Percentiles rank a stretch among this genome's conserved stretches.
These are phyloP conservation scores for Austroboletus eburneus DNA, from an alignment of 768 basidiomycete genomes.

Conservation along the genomic window DNA sequence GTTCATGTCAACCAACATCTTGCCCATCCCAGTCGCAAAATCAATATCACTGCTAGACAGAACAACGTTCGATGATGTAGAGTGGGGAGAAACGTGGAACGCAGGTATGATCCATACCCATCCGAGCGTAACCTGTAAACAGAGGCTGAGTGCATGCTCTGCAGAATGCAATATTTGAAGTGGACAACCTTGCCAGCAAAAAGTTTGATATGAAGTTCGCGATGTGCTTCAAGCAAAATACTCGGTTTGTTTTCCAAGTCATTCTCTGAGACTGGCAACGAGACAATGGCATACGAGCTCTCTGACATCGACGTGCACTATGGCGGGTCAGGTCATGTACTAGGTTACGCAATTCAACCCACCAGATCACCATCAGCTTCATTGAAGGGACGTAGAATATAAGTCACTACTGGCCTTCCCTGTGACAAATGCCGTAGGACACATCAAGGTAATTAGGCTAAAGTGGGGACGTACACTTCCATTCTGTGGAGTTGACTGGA, in stretches of 20 bases:
- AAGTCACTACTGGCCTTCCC: conserved; percentile 41
- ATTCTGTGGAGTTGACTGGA: not conserved
- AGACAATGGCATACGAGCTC: not conserved
- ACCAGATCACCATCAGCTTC: conserved; percentile 33
- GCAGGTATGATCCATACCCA: conserved; percentile 87
- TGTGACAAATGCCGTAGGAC: not conserved
- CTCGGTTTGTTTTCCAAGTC: conserved; percentile 32
- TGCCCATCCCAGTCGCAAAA: conserved; percentile 73
- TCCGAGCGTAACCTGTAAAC: conserved; percentile 61
- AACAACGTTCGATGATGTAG: conserved; percentile 32
- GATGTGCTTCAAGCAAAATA: conserved; percentile 56
- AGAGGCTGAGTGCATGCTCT: not conserved
- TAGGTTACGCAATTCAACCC: conserved; percentile 34
- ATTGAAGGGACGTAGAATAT: conserved; percentile 39
- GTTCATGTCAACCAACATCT: conserved; percentile 59
- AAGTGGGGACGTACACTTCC: conserved; percentile 11
- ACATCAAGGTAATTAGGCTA: not conserved
- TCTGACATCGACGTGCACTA: conserved; percentile 1
- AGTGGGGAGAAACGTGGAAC: conserved; percentile 67
- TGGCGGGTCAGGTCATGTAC: not conserved
- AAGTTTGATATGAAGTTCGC: conserved; percentile 68
- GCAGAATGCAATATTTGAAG: not conserved
- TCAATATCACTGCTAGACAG: conserved; percentile 66
- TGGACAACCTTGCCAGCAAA: conserved; percentile 64
- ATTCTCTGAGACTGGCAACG: conserved; percentile 2